These are phyloP conservation scores for Chaetomium sp. DNA, from an alignment of 2,329 filamentous ascomycete genomes.

Conservation along the genomic window DNA sequence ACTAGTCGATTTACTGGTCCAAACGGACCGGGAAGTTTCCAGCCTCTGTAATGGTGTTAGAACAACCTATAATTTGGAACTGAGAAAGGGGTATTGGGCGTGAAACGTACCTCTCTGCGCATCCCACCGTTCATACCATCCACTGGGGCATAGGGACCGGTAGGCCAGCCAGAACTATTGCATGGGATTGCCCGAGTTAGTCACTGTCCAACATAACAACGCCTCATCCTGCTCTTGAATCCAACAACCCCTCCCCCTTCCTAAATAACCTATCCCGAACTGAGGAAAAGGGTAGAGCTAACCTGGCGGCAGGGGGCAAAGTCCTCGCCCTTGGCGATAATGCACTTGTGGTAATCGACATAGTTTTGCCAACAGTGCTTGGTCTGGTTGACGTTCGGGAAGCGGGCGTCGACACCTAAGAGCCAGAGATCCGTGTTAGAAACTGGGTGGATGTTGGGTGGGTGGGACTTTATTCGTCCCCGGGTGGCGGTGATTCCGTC, in stretches of 20 bases:
- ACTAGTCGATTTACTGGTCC: conserved; percentile 40
- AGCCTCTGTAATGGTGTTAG: conserved; percentile 42
- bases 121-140: conserved; percentile 93
- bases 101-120: conserved; percentile 72
- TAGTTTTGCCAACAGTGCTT: conserved; percentile 99
- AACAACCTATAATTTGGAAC: neutral
- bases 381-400: conserved; percentile 96
- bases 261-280: neutral
- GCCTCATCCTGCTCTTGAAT: conserved; percentile 18
- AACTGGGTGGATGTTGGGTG: no score
- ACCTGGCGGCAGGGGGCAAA: conserved; percentile 97
- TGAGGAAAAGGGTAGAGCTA: conserved; percentile 27
- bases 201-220: neutral
- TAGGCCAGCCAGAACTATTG: conserved; percentile 90
- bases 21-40: conserved; percentile 63
- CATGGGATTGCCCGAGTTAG: no score
- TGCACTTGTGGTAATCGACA: conserved; percentile 99
- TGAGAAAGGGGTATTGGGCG: no score
- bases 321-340: conserved; percentile 96
- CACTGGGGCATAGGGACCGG: conserved; percentile 92
- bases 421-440: neutral
- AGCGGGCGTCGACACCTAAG: conserved; percentile 97
- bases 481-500: no score
- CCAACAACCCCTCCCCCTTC: neutral
- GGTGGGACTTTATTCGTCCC: no score